Evolutionary conservation across 345 rosid species (phyloP), one percentile per base, ranked within the genome.

Genomic region (Eucalyptus pauciflora): DNA sequence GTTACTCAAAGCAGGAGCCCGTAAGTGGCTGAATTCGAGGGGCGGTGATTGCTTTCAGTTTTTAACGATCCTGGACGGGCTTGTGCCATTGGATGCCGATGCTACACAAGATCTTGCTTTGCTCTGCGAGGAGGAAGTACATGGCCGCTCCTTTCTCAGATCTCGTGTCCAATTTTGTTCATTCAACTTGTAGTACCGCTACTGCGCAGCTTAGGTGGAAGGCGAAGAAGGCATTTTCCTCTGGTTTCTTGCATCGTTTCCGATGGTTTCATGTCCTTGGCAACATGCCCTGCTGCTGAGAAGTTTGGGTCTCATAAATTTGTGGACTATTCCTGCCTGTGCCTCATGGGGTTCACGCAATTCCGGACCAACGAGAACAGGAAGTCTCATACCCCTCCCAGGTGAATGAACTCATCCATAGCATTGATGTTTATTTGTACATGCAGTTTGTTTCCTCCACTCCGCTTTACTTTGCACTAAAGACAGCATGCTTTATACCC

Each of bases 1-100:
- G 50, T 41, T 91, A 18, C 80, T 87, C 54, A 80, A 86, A 48
- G 86, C 89, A 11, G 20, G 86, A 24, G 88, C 49, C 85, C 27
- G 27, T 49, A 49, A 49, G 50, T 49, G 50, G 50, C 50, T 49
- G 50, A 49, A 49, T 49, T 49, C 50, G 50, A 49, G 14, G 14
- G 50, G 50, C 14, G 50, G 50, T 49, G 50, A 49, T 49, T 12
- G 87, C 60, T 92, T 92, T 50, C 88, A 86, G 31, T 86, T 89
- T 48, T 51, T 86, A 48, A 25, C 87, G 17, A 90, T 90, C 51
- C 85, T 89, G 2, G 92, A 92, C 37, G 90, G 91, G 13, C 87
- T 89, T 4, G 87, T 88, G 3, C 56, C 87, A 22, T 25, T 85
- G 29, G 29, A 56, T 24, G 29, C 62, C 29, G 29, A 9, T 25